Evolutionary conservation across 495 filamentous ascomycete species (phyloP).

Genomic region (Aspergillus sclerotioniger): DNA sequence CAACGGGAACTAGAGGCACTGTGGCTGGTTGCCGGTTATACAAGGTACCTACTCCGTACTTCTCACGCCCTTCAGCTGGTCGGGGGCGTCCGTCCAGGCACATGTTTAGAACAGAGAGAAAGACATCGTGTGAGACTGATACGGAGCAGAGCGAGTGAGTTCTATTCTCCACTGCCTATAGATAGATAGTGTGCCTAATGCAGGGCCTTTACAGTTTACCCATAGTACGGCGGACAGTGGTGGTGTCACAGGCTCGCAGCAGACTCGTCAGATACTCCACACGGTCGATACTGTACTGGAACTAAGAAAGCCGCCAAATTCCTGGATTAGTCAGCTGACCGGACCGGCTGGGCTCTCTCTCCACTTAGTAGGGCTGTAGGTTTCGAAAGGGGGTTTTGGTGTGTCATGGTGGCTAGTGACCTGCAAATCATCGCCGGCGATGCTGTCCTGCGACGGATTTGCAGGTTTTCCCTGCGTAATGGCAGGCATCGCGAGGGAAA

Average conservation of each 20-base stretch:
- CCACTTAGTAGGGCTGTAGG: constrained; percentile 25
- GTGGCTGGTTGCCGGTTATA: neutral
- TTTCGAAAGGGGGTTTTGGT: constrained; percentile 21
- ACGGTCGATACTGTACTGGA: no score
- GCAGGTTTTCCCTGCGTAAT: constrained; percentile 25
- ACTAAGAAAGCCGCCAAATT: constrained; percentile 11
- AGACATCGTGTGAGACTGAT: neutral
- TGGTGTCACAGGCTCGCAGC: no score
- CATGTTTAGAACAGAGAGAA: neutral
- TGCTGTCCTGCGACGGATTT: constrained; percentile 7
- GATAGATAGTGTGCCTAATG: no score
- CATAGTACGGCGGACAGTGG: no score
- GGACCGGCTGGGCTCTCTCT: constrained; percentile 13
- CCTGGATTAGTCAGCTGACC: constrained; percentile 22
- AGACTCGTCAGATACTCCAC: no score
- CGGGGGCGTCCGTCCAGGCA: neutral
- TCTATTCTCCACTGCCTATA: no score
- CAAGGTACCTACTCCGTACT: no score
- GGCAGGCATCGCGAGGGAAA: constrained; percentile 8
- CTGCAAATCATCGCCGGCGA: constrained; percentile 26
- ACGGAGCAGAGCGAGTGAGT: neutral
- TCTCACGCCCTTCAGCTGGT: no score
- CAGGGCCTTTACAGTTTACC: no score
- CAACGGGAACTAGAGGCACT: neutral
- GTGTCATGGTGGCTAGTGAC: constrained; percentile 28